Evolutionary conservation across 345 rosid species (phyloP).

Genomic region (Camelina neglecta): DNA sequence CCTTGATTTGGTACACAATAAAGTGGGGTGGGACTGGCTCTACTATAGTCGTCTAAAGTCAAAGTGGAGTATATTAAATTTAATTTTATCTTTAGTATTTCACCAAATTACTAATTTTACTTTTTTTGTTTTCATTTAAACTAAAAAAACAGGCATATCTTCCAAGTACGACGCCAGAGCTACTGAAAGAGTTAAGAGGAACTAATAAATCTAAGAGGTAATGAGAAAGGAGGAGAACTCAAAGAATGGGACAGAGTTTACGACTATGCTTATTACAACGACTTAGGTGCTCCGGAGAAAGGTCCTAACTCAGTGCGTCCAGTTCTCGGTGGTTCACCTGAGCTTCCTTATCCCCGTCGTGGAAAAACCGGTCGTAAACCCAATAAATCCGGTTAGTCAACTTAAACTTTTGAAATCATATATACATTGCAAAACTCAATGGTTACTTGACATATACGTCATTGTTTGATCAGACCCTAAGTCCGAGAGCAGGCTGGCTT

Average conservation of each 20-base stretch:
- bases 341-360: conserved; percentile 84
- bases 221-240: conserved; percentile 57
- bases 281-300: conserved; percentile 80
- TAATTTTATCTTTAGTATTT: background rate
- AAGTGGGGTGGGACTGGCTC: too few relatives aligned
- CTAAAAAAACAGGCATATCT: conserved; percentile 57
- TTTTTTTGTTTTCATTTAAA: too few relatives aligned
- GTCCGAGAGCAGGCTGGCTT: conserved; percentile 70
- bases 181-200: conserved; percentile 70
- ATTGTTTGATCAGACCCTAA: conserved; percentile 57
- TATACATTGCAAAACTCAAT: background rate
- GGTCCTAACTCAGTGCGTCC: conserved; percentile 61
- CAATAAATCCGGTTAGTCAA: conserved; percentile 60
- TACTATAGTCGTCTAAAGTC: too few relatives aligned
- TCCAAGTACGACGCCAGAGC: conserved; percentile 78
- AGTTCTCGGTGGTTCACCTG: conserved; percentile 72
- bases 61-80: background rate
- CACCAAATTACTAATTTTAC: too few relatives aligned
- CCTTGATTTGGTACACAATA: too few relatives aligned
- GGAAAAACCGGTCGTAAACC: conserved; percentile 82
- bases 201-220: conserved; percentile 66
- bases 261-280: conserved; percentile 86
- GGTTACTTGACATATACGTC: conserved; percentile 21
- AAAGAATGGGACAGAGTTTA: conserved; percentile 96
- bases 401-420: background rate